Evolutionary conservation across 495 filamentous ascomycete genomes (phyloP).

Genomic region (Poronia punctata): DNA sequence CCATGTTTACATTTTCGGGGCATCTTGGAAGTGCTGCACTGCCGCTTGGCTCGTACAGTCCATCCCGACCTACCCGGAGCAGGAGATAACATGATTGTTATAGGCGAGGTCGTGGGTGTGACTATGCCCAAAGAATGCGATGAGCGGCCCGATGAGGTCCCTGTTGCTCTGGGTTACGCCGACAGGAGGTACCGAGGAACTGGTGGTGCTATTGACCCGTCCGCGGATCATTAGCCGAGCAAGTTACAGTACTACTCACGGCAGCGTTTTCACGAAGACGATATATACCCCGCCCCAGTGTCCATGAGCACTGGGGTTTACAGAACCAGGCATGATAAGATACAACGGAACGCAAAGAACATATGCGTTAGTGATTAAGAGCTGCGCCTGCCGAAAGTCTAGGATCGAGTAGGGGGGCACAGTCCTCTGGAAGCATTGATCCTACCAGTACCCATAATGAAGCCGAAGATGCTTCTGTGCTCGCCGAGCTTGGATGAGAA

Average conservation of each 20-base stretch:
- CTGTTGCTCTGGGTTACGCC: slow-evolving; percentile 7
- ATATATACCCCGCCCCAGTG: neutral
- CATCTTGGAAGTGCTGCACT: slow-evolving; percentile 5
- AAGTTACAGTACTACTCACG: neutral
- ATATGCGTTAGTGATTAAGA: too few species aligned
- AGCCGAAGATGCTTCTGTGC: too few species aligned
- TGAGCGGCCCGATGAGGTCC: neutral
- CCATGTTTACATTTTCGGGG: slow-evolving; percentile 1
- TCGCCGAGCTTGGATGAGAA: too few species aligned
- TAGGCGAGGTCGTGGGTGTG: slow-evolving; percentile 4
- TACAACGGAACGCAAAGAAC: too few species aligned
- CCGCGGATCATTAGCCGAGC: neutral
- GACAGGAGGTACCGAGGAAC: slow-evolving; percentile 4
- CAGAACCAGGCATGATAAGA: too few species aligned
- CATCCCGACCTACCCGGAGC: slow-evolving; percentile 5
- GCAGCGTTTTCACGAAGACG: neutral
- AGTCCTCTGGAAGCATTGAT: too few species aligned
- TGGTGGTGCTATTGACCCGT: slow-evolving; percentile 2
- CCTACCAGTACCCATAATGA: too few species aligned
- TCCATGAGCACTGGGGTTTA: too few species aligned
- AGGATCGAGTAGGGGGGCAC: too few species aligned
- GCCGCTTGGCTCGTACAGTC: slow-evolving; percentile 6
- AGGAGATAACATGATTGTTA: slow-evolving; percentile 5
- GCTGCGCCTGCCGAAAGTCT: too few species aligned
- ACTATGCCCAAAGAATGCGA: neutral